A percentile compares a stretch with the other conserved stretches of the same genome.
phyloP scores from a whole-genome alignment of 1,284 basidiomycete species.

The Albatrellus sp. region DNA sequence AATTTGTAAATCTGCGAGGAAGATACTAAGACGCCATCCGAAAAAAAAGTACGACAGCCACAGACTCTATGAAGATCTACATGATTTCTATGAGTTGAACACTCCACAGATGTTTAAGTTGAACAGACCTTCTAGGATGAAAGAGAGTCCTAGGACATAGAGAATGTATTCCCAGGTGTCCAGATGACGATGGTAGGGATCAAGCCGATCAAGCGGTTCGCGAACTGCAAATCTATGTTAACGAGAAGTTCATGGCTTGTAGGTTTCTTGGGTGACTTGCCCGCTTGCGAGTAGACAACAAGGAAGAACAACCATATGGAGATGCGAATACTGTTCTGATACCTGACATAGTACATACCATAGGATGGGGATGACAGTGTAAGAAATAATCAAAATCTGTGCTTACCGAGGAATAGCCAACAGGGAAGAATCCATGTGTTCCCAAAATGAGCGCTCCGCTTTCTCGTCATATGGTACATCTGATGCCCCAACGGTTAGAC shows the following conservation, averaged over 20 bases:
- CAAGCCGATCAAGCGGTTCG: conserved; percentile 56
- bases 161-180: conserved; percentile 72
- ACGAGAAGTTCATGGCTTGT: conserved; percentile 1
- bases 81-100: not conserved
- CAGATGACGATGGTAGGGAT: conserved; percentile 34
- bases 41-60: too few relatives aligned
- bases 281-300: conserved; percentile 77
- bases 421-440: conserved; percentile 66
- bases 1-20: conserved; percentile 46
- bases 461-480: conserved; percentile 49
- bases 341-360: conserved; percentile 25
- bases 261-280: conserved; percentile 25
- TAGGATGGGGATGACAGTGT: not conserved
- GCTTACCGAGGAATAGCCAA: conserved; percentile 72
- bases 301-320: conserved; percentile 79
- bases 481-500: too few relatives aligned
- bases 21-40: too few relatives aligned
- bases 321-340: conserved; percentile 69
- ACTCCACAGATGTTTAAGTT: not conserved
- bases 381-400: conserved; percentile 8
- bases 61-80: conserved; percentile 55
- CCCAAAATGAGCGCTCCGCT: conserved; percentile 46
- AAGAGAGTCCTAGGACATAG: conserved; percentile 68
- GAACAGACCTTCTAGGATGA: conserved; percentile 60
- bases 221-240: conserved; percentile 32